These are phyloP conservation scores for Taphrina betulina DNA, from an alignment of 1,139 yeast genomes.

Conservation along the genomic window DNA sequence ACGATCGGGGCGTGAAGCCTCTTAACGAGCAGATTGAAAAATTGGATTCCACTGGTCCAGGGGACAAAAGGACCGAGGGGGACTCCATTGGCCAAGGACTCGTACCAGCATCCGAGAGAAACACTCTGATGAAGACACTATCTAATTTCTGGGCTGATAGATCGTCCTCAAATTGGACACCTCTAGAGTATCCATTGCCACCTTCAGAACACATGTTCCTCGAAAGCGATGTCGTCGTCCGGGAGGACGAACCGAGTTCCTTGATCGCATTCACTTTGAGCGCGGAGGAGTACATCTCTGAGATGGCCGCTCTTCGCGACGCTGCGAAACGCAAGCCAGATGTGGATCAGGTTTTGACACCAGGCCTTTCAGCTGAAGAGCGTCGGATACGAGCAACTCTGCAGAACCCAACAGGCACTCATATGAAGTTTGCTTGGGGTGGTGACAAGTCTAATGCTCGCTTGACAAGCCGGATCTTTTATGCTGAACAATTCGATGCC, in stretches of 20 bases:
- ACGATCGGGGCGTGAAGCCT: not conserved
- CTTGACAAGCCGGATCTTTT: constrained; percentile 88
- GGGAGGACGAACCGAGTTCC: constrained; percentile 97
- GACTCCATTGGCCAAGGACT: constrained; percentile 9
- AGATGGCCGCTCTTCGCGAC: constrained; percentile 51
- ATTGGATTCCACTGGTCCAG: not conserved
- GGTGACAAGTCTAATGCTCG: constrained; percentile 51
- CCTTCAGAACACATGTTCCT: constrained; percentile 87
- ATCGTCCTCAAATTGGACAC: constrained; percentile 94
- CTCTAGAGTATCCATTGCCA: constrained; percentile 74
- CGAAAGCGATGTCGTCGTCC: constrained; percentile 86
- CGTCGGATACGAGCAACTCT: constrained; percentile 59
- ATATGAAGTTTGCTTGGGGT: constrained; percentile 84
- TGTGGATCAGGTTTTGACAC: not conserved
- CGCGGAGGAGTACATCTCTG: constrained; percentile 74
- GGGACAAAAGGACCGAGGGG: not conserved
- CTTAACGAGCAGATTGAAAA: constrained; percentile 1
- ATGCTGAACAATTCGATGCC: constrained; percentile 95
- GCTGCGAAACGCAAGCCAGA: constrained; percentile 38
- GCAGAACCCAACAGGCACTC: constrained; percentile 82
- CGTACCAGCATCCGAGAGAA: constrained; percentile 55
- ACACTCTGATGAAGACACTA: constrained; percentile 75
- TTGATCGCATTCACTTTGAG: constrained; percentile 88
- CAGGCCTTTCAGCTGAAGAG: constrained; percentile 30
- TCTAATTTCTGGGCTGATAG: constrained; percentile 97